Evolutionary conservation across 805 yeast genomes (phyloP).

Genomic region (Myxozyma geophila): DNA sequence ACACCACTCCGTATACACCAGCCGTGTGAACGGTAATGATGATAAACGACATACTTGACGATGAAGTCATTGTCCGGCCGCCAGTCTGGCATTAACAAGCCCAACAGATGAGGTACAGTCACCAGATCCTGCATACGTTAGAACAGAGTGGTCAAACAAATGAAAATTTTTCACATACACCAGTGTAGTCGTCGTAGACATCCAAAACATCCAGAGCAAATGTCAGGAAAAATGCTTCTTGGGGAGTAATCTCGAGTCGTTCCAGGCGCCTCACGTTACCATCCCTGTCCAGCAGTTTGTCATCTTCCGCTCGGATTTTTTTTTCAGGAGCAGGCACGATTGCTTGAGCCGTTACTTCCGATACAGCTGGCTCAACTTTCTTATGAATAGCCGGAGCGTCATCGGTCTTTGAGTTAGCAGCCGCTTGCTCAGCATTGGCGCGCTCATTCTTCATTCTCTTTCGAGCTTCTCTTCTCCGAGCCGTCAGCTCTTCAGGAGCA

Average conservation of each 20-base stretch:
- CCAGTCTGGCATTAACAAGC: conserved; percentile 38
- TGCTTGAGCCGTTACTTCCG: neutral
- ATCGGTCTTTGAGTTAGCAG: neutral
- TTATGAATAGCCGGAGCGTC: neutral
- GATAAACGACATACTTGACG: conserved; percentile 71
- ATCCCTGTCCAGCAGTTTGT: conserved; percentile 41
- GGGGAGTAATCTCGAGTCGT: conserved; percentile 69
- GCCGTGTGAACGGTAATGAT: conserved; percentile 83
- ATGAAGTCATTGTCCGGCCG: conserved; percentile 52
- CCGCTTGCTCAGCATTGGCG: conserved; percentile 58
- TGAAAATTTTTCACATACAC: conserved; percentile 7
- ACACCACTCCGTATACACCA: conserved; percentile 95
- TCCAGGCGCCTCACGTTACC: conserved; percentile 44
- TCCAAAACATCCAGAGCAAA: conserved; percentile 59
- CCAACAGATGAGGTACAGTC: conserved; percentile 22
- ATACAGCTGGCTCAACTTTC: neutral
- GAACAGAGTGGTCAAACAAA: neutral
- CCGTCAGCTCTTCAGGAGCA: conserved; percentile 78
- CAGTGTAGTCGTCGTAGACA: conserved; percentile 41
- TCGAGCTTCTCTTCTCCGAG: conserved; percentile 70
- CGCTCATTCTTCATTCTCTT: conserved; percentile 72
- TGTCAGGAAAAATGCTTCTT: conserved; percentile 72
- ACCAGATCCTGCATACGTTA: conserved; percentile 15
- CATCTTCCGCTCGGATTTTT: conserved; percentile 48
- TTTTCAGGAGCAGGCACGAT: conserved; percentile 41